A percentile compares a stretch with the other conserved stretches of the same genome.
phyloP scores from a whole-genome alignment of 139 green algal species.

The Diplosphaera chodatii region DNA sequence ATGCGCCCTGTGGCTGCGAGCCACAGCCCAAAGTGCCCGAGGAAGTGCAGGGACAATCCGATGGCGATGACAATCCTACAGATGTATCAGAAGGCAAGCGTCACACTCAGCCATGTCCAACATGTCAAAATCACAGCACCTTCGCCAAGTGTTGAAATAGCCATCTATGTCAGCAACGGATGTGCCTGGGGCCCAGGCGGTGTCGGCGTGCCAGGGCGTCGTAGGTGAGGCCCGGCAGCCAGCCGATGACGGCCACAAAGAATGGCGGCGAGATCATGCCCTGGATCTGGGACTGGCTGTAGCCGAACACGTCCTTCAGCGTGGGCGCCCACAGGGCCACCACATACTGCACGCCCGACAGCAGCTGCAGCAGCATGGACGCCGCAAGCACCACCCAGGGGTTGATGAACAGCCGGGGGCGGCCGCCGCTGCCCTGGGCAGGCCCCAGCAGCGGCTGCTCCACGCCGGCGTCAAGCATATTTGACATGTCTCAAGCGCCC shows the following conservation, averaged over 20 bases:
- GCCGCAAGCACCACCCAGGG: neutral
- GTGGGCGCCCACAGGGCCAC: neutral
- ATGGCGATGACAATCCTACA: constrained; percentile 6
- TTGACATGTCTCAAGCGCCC: too few species aligned
- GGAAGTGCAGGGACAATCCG: neutral
- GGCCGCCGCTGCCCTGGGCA: too few species aligned
- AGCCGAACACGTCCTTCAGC: neutral
- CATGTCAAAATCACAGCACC: too few species aligned
- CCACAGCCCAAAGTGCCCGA: constrained; percentile 5
- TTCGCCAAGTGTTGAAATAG: too few species aligned
- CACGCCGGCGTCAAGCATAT: too few species aligned
- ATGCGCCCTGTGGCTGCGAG: neutral
- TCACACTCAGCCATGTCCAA: too few species aligned
- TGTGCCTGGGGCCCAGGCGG: constrained; percentile 8
- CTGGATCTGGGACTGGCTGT: constrained; percentile 14
- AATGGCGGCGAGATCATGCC: constrained; percentile 7
- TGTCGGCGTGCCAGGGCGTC: constrained; percentile 5
- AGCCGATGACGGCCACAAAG: constrained; percentile 4
- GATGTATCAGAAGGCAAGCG: too few species aligned
- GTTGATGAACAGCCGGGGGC: neutral
- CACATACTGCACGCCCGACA: neutral
- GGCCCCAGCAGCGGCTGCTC: neutral
- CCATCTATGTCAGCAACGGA: too few species aligned
- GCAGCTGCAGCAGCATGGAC: neutral
- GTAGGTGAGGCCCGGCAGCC: constrained; percentile 13